Evolutionary conservation across 345 rosid genomes (phyloP), one percentile per base, ranked within the genome.

Genomic region (Gossypium australe): DNA sequence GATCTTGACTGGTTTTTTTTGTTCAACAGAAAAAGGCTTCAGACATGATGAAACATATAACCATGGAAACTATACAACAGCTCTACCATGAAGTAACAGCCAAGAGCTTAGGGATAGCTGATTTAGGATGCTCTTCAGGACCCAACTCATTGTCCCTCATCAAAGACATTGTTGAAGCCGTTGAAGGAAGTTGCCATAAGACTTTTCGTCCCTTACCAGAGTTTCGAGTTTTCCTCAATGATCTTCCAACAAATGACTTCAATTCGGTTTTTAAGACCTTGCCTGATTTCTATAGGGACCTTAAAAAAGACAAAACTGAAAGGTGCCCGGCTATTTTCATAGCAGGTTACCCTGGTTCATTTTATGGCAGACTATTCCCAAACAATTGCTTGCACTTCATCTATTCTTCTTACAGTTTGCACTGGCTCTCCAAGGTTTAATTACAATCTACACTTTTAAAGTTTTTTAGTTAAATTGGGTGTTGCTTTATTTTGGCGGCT

Each of bases 381-480:
- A 74, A 77, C 77, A 82, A 84, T 11, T 83, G 78, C 71, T 66
- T 94, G 75, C 97, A 92, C 86, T 89, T 94, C 63, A 81, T 89
- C 60, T 79, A 90, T 47, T 85, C 98, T 8, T 89, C 95, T 70
- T 79, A 85, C 80, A 89, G 97, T 67, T 79, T 92, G 77, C 98
- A 94, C 87, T 94, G 98, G 98, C 88, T 94, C 11, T 94, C 98
- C 25, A 88, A 84, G 94, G 98, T 94, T 12, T 34, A 4, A 34
- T 34, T 34, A 34, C 41, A 34, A 5, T 34, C 41, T 5, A 34
- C 7, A 34, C 41, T 34, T 34, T 4, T 34, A 4, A 34, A 34
- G 38, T 34, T 4, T 34, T 34, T 34, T 34, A 34, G 38, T 34
- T 34, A 4, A 34, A 34, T 34, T 4, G 6, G 38, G 7, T 7